A percentile compares a stretch with the other conserved stretches of the same genome.
phyloP scores from a whole-genome alignment of 805 yeast genomes.

The Barnettozyma sucrosica region DNA sequence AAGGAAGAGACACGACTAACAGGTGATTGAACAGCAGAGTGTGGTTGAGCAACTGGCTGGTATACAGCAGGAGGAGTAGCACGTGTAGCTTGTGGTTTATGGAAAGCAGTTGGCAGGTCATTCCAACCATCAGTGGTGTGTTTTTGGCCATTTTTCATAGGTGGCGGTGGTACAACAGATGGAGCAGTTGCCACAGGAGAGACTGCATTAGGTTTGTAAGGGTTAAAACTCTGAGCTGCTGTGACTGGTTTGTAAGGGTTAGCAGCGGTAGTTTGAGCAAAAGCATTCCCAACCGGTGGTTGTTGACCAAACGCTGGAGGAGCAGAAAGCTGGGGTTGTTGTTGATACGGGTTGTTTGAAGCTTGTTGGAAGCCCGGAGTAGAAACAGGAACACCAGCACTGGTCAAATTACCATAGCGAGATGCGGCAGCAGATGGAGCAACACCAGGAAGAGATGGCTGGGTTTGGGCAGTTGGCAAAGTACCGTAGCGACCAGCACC shows the following conservation, averaged over 20 bases:
- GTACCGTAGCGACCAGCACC: constrained; percentile 19
- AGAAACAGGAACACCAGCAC: constrained; percentile 12
- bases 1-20: constrained; percentile 21
- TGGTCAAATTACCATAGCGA: constrained; percentile 8
- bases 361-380: constrained; percentile 8
- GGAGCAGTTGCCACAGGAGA: constrained; percentile 24
- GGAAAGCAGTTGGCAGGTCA: constrained; percentile 54
- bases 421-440: constrained; percentile 6
- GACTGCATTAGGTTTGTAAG: constrained; percentile 25
- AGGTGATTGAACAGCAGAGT: constrained; percentile 21
- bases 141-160: constrained; percentile 27
- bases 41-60: constrained; percentile 15
- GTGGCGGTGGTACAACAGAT: constrained; percentile 24
- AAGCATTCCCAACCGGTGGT: neutral
- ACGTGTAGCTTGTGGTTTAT: constrained; percentile 30
- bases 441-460: neutral
- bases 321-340: constrained; percentile 12
- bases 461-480: constrained; percentile 11
- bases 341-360: constrained; percentile 6
- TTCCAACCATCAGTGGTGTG: constrained; percentile 66
- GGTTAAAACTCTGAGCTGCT: constrained; percentile 18
- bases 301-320: constrained; percentile 7
- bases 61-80: constrained; percentile 37
- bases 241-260: constrained; percentile 22
- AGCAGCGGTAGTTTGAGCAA: constrained; percentile 6